Base-by-base conservation (phyloP, 148 eudicot species). In the Arbutus unedo region DNA sequence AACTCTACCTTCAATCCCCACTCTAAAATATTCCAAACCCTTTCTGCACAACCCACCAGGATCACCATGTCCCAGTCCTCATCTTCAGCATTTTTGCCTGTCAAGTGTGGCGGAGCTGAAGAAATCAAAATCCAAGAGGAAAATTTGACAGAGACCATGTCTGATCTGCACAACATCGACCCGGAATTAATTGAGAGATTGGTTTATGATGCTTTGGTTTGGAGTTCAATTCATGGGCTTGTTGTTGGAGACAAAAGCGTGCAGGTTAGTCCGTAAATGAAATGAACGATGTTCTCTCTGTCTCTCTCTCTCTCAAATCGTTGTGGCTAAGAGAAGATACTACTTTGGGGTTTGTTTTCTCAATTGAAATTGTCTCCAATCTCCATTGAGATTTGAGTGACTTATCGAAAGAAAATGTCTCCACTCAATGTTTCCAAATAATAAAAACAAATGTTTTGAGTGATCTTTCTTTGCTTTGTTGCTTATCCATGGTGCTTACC, bases 181-280 rank as follows among this genome's bases (percentile, higher is more conserved):
- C 85, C 86, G 2, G 77, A 88, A 59, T 88, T 94, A 89, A 71
- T 93, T 70, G 83, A 96, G 68, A 89, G 89, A 54, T 18, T 96
- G 88, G 83, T 76, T 67, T 87, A 92, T 84, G 96, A 96, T 87
- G 97, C 92, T 41, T 84, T 94, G 45, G 94, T 94, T 88, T 96
- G 97, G 98, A 80, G 87, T 85, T 93, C 98, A 83, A 85, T 96
- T 50, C 94, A 92, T 75, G 99, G 99, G 57, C 96, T 96, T 83
- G 77, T 96, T 73, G 93, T 96, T 89, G 98, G 94, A 15, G 97
- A 94, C 81, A 89, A 90, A 83, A 83, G 83, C 54, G 81, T 88
- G 2, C 86, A 92, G 99, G 99, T 96, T 74, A 76, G 62, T 76
- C 4, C 19, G 49, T 44, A 43, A 43, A 70, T 41, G 50, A 72